Evolutionary conservation across 2,329 filamentous ascomycete genomes (phyloP), one percentile per base, ranked within the genome.

Genomic region (Diaporthe australafricana): DNA sequence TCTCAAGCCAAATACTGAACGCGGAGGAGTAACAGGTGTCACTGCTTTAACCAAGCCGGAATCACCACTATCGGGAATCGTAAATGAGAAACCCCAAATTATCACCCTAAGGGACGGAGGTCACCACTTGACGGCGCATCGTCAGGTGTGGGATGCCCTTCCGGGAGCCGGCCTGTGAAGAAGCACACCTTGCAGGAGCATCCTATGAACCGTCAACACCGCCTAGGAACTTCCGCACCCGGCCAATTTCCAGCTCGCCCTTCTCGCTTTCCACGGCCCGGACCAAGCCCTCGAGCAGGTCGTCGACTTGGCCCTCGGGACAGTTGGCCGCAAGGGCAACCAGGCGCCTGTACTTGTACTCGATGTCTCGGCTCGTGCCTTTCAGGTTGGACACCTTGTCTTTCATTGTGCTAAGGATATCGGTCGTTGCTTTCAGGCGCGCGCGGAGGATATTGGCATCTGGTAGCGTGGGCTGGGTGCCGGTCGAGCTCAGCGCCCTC

Each of bases 251-350:
- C 1, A 94, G 85, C 77, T 94, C 92, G 9, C 90, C 89, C 69
- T 87, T 89, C 80, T 98, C 95, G 78, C 95, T 97, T 82, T 98
- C 96, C 3, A 98, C 93, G 2, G 96, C 96, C 74, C 94, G 91
- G 57, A 97, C 89, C 53, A 99, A 85, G 3, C 91, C 91, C 67
- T 94, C 93, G 0, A 98, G 86, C 66, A 95, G 89, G 71, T 90
- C 89, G 76, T 98, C 96, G 17, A 98, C 93, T 71, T 94, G 89
- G 11, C 88, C 87, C 74, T 97, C 94, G 0, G 90, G 88, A 42
- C 95, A 93, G 11, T 91, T 91, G 0, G 95, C 97, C 79, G 96
- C 98, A 16, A 98, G 85, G 68, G 93, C 91, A 30, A 99, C 94
- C 38, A 98, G 94, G 75, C 92, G 93, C 32, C 95, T 89, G 80